phyloP scores from a whole-genome alignment of 2,329 filamentous ascomycete genomes.

The Colletotrichum falcatum region DNA sequence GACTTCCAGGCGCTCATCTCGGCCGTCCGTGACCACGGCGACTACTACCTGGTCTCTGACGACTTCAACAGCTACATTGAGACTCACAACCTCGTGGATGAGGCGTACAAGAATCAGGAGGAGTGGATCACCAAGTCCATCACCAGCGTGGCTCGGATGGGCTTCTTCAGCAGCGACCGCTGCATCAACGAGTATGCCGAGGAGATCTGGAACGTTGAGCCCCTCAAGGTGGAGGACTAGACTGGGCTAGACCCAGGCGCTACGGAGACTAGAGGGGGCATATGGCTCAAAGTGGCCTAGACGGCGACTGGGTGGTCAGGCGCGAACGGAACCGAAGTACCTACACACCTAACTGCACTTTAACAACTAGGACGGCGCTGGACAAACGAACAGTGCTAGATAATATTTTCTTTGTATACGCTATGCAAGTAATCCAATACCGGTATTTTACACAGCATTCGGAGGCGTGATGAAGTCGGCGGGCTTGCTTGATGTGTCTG shows the following conservation, averaged over 20 bases:
- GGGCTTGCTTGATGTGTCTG: not conserved
- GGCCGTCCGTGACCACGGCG: conserved; percentile 90
- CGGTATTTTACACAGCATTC: not conserved
- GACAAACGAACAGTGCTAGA: conserved; percentile 28
- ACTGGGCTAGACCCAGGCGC: conserved; percentile 11
- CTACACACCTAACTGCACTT: conserved; percentile 12
- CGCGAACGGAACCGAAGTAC: conserved; percentile 21
- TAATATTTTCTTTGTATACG: conserved; percentile 39
- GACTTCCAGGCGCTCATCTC: conserved; percentile 87
- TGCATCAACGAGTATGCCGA: conserved; percentile 99
- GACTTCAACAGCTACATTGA: conserved; percentile 96
- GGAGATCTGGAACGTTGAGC: conserved; percentile 96
- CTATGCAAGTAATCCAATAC: conserved; percentile 9
- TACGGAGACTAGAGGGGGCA: conserved; percentile 8
- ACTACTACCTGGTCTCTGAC: conserved; percentile 97
- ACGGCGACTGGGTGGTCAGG: conserved; percentile 6
- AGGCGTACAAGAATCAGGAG: conserved; percentile 91
- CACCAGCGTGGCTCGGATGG: conserved; percentile 90
- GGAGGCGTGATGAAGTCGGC: not conserved
- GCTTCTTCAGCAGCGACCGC: conserved; percentile 94
- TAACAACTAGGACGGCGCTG: conserved; percentile 24
- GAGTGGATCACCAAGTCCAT: conserved; percentile 94
- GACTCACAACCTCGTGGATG: conserved; percentile 91
- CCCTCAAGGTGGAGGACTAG: conserved; percentile 64
- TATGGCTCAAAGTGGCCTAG: not conserved